These are phyloP conservation scores for Pseudogymnoascus sp. DNA, from an alignment of 2,329 filamentous ascomycete species.

Conservation along the genomic window DNA sequence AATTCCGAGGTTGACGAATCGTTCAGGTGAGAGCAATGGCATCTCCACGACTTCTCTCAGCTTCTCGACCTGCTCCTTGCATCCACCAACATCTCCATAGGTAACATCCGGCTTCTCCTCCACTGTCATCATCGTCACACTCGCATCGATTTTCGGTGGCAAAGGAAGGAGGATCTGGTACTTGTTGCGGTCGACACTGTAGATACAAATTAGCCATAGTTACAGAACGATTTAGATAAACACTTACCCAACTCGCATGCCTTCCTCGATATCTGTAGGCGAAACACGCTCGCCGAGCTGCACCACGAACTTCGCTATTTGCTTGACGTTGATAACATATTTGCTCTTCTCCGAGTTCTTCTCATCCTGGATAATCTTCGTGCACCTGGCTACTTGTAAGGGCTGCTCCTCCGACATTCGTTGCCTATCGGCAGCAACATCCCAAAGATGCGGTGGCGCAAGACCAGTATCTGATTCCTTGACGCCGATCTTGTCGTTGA, in stretches of 20 bases:
- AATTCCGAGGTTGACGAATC: constrained; percentile 97
- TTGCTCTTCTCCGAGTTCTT: constrained; percentile 97
- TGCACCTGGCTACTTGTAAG: constrained; percentile 93
- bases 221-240: constrained; percentile 12
- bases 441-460: constrained; percentile 96
- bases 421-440: constrained; percentile 94
- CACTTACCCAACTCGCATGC: constrained; percentile 82
- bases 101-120: constrained; percentile 99
- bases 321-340: constrained; percentile 99
- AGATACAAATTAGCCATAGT: constrained; percentile 16
- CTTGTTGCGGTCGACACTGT: constrained; percentile 88
- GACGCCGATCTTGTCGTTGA: constrained; percentile 96
- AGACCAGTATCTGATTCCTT: constrained; percentile 98
- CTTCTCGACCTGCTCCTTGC: constrained; percentile 99
- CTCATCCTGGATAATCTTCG: constrained; percentile 97
- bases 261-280: constrained; percentile 97
- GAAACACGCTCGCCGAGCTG: constrained; percentile 94
- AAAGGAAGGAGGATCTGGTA: constrained; percentile 97
- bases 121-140: constrained; percentile 99
- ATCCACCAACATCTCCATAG: constrained; percentile 96
- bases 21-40: constrained; percentile 90
- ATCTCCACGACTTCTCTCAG: constrained; percentile 97
- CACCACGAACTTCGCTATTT: constrained; percentile 98
- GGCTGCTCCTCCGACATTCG: constrained; percentile 98
- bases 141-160: constrained; percentile 96